Evolutionary conservation across 306 rosid species (phyloP).

Genomic region (Gillenia trifoliata): DNA sequence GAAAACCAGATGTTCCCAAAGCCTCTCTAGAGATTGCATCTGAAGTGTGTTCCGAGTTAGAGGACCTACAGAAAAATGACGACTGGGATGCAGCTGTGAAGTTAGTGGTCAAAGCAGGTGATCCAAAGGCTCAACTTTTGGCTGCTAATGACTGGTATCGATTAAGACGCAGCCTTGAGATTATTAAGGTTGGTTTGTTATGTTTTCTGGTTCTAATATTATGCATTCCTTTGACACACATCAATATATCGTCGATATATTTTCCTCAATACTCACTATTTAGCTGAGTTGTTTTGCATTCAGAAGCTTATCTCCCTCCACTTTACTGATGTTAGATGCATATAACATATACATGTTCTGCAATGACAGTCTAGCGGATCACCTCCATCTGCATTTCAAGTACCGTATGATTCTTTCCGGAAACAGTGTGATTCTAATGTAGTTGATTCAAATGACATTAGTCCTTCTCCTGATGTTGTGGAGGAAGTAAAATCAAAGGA

Average conservation of each 20-base stretch:
- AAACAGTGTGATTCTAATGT: conserved; percentile 41
- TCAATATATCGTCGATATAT: not conserved
- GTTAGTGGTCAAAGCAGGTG: conserved; percentile 84
- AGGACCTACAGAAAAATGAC: conserved; percentile 50
- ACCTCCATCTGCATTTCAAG: conserved; percentile 91
- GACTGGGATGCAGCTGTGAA: conserved; percentile 88
- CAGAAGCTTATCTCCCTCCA: not conserved
- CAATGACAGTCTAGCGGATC: conserved; percentile 93
- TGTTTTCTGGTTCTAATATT: conserved; percentile 12
- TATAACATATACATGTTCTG: conserved; percentile 22
- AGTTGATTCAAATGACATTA: conserved; percentile 36
- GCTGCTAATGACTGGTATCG: conserved; percentile 82
- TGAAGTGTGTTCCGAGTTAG: conserved; percentile 55
- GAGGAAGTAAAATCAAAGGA: conserved; percentile 43
- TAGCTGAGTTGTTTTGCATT: not conserved
- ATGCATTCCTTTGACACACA: not conserved
- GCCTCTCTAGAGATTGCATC: conserved; percentile 61
- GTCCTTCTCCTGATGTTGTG: conserved; percentile 17
- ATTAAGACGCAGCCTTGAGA: conserved; percentile 82
- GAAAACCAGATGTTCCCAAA: conserved; percentile 92
- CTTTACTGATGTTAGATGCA: not conserved
- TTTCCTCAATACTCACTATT: not conserved
- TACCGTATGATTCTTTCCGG: conserved; percentile 79
- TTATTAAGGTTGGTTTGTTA: conserved; percentile 56
- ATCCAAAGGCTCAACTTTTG: conserved; percentile 61